Evolutionary conservation across 208 protist species (phyloP), one percentile per base, ranked within the genome.

Genomic region (Leishmania amazonensis): DNA sequence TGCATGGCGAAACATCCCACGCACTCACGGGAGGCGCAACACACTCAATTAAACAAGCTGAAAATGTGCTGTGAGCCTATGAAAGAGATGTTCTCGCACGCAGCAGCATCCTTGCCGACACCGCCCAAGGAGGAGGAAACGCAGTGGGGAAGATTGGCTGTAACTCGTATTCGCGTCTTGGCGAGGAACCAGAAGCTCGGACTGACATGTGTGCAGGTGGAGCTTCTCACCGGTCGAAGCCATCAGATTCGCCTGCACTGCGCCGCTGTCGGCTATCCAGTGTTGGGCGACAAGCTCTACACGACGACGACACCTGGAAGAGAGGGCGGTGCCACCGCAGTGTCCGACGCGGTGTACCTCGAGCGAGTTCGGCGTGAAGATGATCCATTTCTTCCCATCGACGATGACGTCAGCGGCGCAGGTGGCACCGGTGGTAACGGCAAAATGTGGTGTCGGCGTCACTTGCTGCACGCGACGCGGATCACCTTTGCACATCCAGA

Each of bases 191-290:
- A 62, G 0, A 24, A 6, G 7, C 47, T 94, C 28, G 79, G 81
- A 15, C 71, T 96, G 5, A 92, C 89, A 24, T 78, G 94, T n/a
- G 94, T 88, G 4, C 53, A 88, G 49, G 87, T 95, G 15, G 86
- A 89, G 62, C 87, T 98, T 74, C 80, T 95, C 21, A 97, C 95
- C 0, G 96, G 96, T 3, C 89, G 96, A n/a, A 86, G 93, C 17
- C 96, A 98, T 77, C 96, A 98, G 83, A 88, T 98, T 19, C 93
- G 96, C 17, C 87, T 98, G 49, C 95, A 98, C 85, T 94, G 90
- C 64, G 84, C 84, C 49, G 81, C 86, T 35, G 19, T 98, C 40
- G 96, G 94, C 3, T 90, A 91, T 77, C 94, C 96, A 17, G 90
- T 98, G 54, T 67, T 98, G 35, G 96, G 96, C 31, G 96, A 98